Evolutionary conservation across 1,139 yeast species (phyloP), one percentile per base, ranked within the genome.

Genomic region (Pneumocystis jirovecii): DNA sequence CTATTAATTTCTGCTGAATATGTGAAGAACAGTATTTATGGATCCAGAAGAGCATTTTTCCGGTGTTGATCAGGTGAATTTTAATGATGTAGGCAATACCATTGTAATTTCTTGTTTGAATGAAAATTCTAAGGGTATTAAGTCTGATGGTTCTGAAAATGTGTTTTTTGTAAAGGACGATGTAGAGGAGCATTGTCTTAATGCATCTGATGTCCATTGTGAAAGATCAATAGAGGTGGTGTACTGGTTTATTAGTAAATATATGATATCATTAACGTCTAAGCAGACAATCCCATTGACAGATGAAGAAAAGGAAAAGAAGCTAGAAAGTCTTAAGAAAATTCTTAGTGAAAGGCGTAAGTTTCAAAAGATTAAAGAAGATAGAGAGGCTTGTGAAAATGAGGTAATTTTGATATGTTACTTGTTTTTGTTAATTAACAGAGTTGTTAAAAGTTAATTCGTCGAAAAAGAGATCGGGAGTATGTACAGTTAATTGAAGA

Each of bases 381-480:
- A 39, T 8, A n/a, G 29, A 31, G 65, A 65, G n/a, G 34, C 57
- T 19, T 50, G 63, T 61, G 68, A 66, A 19, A 37, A 56, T 34
- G 67, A 66, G 61, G 37, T 61, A 39, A 17, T 63, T 44, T 61
- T 63, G 60, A 62, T 61, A 25, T 12, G 3, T 29, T 29, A 12
- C 10, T 12, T 19, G 21, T 21, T 37, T 8, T 39, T 31, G 19
- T 60, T 19, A 25, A 60, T 60, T 42, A 60, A 39, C 60, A 62
- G 44, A 40, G 15, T 10, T 66, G 63, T 60, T 76, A 75, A 66
- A 77, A 75, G 63, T 65, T 69, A 60, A 71, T 76, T 61, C 69
- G 73, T 19, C 71, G 71, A 61, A 76, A 76, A 69, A 72, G 71
- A 60, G 74, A 72, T 61, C 71, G 69, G 64, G 76, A 74, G 44